Evolutionary conservation across 129 eudicot species (phyloP).

Genomic region (Lactuca saligna): DNA sequence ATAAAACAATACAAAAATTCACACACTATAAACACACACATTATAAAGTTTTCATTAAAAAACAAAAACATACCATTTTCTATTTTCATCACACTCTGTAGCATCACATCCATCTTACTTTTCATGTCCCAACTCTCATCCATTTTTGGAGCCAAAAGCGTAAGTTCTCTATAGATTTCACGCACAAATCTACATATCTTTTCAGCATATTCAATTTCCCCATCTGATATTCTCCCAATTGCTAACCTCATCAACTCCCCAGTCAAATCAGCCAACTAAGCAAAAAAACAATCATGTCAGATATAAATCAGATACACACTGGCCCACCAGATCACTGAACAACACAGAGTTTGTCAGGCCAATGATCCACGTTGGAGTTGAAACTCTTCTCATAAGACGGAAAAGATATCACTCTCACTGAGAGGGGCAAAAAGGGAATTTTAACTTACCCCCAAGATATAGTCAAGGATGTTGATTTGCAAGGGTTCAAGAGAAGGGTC

Average conservation of each 20-base stretch:
- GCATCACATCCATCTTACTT: conserved; percentile 93
- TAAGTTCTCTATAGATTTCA: conserved; percentile 79
- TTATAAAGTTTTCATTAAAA: background rate
- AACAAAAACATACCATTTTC: conserved; percentile 64
- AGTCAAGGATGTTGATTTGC: conserved; percentile 90
- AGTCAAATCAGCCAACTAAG: conserved; percentile 92
- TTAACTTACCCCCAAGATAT: conserved; percentile 75
- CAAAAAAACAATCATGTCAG: conserved; percentile 16
- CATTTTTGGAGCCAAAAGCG: conserved; percentile 74
- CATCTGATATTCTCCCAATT: conserved; percentile 88
- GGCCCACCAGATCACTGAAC: too few species aligned
- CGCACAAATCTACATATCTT: conserved; percentile 92
- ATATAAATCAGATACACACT: background rate
- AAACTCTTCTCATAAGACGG: too few species aligned
- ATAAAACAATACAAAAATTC: background rate
- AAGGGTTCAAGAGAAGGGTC: conserved; percentile 88
- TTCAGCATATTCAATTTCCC: conserved; percentile 86
- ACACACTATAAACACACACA: background rate
- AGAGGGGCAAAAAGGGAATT: background rate
- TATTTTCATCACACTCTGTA: conserved; percentile 92
- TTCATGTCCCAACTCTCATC: conserved; percentile 83
- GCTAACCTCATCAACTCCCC: conserved; percentile 99
- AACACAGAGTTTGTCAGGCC: too few species aligned
- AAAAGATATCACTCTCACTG: background rate
- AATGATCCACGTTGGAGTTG: too few species aligned